Evolutionary conservation across 495 filamentous ascomycete genomes (phyloP).

Genomic region (Sphaerosporella brunnea): DNA sequence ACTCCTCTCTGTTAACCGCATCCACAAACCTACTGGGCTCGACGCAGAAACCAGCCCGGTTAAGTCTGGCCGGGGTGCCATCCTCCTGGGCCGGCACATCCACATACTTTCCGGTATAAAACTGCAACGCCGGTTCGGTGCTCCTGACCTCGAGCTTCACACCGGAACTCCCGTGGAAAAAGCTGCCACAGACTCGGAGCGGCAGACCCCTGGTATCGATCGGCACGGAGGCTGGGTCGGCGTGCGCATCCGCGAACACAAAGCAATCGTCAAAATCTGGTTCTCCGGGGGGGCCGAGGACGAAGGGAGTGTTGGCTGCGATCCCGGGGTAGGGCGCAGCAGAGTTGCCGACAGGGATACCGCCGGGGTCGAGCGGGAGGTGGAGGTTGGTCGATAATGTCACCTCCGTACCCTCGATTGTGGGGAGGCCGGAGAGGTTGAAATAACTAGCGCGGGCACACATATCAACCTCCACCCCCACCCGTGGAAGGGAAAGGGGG

Average conservation of each 20-base stretch:
- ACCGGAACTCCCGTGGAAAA: conserved; percentile 50
- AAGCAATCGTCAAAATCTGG: conserved; percentile 86
- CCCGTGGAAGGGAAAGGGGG: not conserved
- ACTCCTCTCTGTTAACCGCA: conserved; percentile 60
- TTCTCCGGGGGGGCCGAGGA: conserved; percentile 38
- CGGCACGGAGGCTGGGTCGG: conserved; percentile 41
- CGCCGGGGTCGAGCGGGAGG: conserved; percentile 51
- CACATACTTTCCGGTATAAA: conserved; percentile 78
- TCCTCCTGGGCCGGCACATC: conserved; percentile 46
- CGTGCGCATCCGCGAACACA: conserved; percentile 38
- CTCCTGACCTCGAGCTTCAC: conserved; percentile 69
- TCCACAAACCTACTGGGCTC: conserved; percentile 86
- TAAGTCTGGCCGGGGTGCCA: conserved; percentile 41
- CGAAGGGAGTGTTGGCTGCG: conserved; percentile 45
- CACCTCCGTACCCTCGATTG: conserved; percentile 58
- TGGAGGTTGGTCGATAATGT: conserved; percentile 53
- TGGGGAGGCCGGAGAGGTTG: conserved; percentile 51
- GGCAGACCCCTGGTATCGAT: conserved; percentile 58
- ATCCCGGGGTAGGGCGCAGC: conserved; percentile 42
- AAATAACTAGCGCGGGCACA: conserved; percentile 70
- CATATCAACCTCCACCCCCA: not conserved
- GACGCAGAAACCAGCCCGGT: conserved; percentile 66
- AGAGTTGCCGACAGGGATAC: conserved; percentile 45
- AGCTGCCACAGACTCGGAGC: conserved; percentile 44
- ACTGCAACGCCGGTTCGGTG: conserved; percentile 92